phyloP scores from a whole-genome alignment of 495 filamentous ascomycete species.

The Corynascus novoguineensis region DNA sequence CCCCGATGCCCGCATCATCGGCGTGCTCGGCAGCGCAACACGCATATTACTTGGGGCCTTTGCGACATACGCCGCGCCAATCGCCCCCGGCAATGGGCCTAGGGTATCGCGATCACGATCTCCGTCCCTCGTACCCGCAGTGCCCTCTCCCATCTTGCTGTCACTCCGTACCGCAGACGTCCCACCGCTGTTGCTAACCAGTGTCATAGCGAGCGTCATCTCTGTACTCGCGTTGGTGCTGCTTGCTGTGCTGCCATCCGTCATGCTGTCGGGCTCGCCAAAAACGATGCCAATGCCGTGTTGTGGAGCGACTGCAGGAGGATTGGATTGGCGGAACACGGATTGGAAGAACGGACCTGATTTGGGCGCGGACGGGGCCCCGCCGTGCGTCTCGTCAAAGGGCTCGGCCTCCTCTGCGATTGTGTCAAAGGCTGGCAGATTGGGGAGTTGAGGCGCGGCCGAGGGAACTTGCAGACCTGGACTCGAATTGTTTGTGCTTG shows the following conservation, averaged over 20 bases:
- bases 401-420: slow-evolving; percentile 24
- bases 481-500: neutral
- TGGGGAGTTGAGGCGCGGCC: slow-evolving; percentile 23
- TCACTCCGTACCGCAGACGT: neutral
- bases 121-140: neutral
- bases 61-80: neutral
- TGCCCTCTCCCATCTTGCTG: neutral
- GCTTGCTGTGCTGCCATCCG: slow-evolving; percentile 28
- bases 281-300: neutral
- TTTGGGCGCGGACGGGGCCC: neutral
- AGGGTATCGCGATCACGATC: neutral
- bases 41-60: neutral
- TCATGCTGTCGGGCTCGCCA: slow-evolving; percentile 2
- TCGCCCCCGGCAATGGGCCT: neutral
- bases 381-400: neutral
- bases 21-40: neutral
- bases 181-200: neutral
- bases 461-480: neutral
- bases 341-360: neutral
- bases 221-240: slow-evolving; percentile 24
- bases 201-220: slow-evolving; percentile 9
- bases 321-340: neutral
- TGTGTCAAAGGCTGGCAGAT: slow-evolving; percentile 21
- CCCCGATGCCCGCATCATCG: neutral
- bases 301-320: neutral